Conservation (phyloP, 768 basidiomycete species). For the Auriscalpium orientale region DNA sequence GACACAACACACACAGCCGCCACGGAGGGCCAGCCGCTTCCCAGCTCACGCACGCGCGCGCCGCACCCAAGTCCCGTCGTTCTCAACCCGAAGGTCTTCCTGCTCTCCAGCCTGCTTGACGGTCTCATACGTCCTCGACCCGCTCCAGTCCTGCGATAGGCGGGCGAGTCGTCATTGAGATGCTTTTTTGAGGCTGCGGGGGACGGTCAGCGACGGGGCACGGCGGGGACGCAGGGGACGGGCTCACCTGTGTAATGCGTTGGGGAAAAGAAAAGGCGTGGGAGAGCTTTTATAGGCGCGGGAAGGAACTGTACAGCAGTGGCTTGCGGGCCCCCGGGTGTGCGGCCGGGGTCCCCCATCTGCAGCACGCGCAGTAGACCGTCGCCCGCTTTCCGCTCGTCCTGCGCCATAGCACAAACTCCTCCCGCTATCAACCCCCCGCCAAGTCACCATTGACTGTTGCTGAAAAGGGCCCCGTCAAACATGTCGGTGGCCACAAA, state of each 20-base stretch:
- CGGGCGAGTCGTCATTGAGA: slow-evolving; percentile 80
- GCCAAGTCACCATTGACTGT: slow-evolving; percentile 1
- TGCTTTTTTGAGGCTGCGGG: slow-evolving; percentile 70
- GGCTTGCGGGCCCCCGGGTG: slow-evolving; percentile 21
- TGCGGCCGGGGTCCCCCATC: slow-evolving; percentile 14
- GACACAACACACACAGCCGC: slow-evolving; percentile 58
- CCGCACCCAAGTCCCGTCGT: slow-evolving; percentile 91
- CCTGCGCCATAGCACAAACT: slow-evolving; percentile 1
- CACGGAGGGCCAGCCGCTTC: slow-evolving; percentile 53
- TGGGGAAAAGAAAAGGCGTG: slow-evolving; percentile 15
- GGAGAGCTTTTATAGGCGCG: slow-evolving; percentile 16
- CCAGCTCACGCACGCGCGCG: slow-evolving; percentile 33
- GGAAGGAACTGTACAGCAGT: slow-evolving; percentile 29
- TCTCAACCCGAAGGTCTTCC: slow-evolving; percentile 25
- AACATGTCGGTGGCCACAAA: slow-evolving; percentile 86
- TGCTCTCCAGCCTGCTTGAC: slow-evolving; percentile 74
- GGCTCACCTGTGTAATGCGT: slow-evolving; percentile 65
- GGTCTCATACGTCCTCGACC: slow-evolving; percentile 84
- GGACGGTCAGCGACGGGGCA: slow-evolving; percentile 14
- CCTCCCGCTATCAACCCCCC: neutral
- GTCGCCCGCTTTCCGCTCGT: neutral
- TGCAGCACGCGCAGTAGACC: neutral
- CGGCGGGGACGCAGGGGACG: neutral
- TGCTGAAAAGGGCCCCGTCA: slow-evolving; percentile 51
- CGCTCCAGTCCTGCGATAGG: slow-evolving; percentile 57